A percentile compares a stretch with the other conserved stretches of the same genome.
phyloP scores from a whole-genome alignment of 805 yeast genomes.

The Lipomyces yamanashiensis region DNA sequence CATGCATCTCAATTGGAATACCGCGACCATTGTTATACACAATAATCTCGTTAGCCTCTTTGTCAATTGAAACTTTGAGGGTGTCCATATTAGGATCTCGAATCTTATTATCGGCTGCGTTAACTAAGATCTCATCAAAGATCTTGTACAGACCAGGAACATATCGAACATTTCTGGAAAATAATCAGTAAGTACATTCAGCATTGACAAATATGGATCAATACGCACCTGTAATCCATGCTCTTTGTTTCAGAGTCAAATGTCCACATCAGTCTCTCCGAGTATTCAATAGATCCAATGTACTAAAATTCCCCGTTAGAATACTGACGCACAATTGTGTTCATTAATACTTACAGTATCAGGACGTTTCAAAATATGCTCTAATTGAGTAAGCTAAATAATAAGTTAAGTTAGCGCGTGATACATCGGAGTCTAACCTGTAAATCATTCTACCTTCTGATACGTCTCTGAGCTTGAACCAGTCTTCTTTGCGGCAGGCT shows the following conservation, averaged over 20 bases:
- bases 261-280: slow-evolving; percentile 83
- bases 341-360: slow-evolving; percentile 59
- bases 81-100: slow-evolving; percentile 89
- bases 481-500: slow-evolving; percentile 16
- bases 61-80: slow-evolving; percentile 79
- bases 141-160: slow-evolving; percentile 97
- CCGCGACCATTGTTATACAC: slow-evolving; percentile 94
- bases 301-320: slow-evolving; percentile 47
- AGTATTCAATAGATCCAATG: slow-evolving; percentile 89
- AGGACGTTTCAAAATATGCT: slow-evolving; percentile 95
- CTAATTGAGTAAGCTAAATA: slow-evolving; percentile 77
- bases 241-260: slow-evolving; percentile 66
- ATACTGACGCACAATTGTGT: neutral
- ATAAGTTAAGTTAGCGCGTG: neutral
- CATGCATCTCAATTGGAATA: slow-evolving; percentile 92
- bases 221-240: slow-evolving; percentile 51
- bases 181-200: slow-evolving; percentile 7
- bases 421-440: neutral
- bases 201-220: too few relatives aligned
- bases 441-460: slow-evolving; percentile 56
- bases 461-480: slow-evolving; percentile 68
- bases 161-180: slow-evolving; percentile 63
- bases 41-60: slow-evolving; percentile 72
- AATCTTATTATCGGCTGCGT: slow-evolving; percentile 98
- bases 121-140: slow-evolving; percentile 94